Evolutionary conservation across 169 alveolate species (phyloP).

Genomic region (Miamiensis avidus): DNA sequence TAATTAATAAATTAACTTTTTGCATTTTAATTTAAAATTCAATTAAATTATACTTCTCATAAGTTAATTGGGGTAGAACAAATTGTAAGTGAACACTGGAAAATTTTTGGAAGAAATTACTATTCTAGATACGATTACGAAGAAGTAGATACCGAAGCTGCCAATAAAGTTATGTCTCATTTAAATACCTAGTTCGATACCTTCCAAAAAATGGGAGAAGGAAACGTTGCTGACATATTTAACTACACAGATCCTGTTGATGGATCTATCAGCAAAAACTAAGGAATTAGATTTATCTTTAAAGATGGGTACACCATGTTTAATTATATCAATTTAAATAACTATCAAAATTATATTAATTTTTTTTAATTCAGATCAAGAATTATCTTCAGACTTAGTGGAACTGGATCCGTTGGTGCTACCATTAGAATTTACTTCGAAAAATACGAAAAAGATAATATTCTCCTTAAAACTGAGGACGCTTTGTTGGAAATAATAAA

Average conservation of each 20-base stretch:
- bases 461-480: slow-evolving; percentile 55
- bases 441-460: slow-evolving; percentile 68
- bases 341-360: not conserved
- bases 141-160: slow-evolving; percentile 83
- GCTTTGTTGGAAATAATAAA: slow-evolving; percentile 67
- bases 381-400: slow-evolving; percentile 89
- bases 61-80: slow-evolving; percentile 86
- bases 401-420: slow-evolving; percentile 92
- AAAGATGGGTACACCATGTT: slow-evolving; percentile 68
- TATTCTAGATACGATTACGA: slow-evolving; percentile 92
- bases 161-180: slow-evolving; percentile 82
- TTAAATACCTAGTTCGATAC: slow-evolving; percentile 59
- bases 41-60: no score
- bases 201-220: slow-evolving; percentile 64
- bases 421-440: slow-evolving; percentile 95
- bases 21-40: not conserved
- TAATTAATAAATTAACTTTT: no score
- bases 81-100: slow-evolving; percentile 91
- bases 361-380: slow-evolving; percentile 55
- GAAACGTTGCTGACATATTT: slow-evolving; percentile 79
- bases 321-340: no score
- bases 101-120: slow-evolving; percentile 92
- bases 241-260: slow-evolving; percentile 95
- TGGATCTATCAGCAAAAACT: slow-evolving; percentile 88
- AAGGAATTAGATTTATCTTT: slow-evolving; percentile 90